A percentile compares a stretch with the other conserved stretches of the same genome.
These are phyloP conservation scores for Calonectria honghensis DNA, from an alignment of 2,329 filamentous ascomycete species.

Conservation along the genomic window DNA sequence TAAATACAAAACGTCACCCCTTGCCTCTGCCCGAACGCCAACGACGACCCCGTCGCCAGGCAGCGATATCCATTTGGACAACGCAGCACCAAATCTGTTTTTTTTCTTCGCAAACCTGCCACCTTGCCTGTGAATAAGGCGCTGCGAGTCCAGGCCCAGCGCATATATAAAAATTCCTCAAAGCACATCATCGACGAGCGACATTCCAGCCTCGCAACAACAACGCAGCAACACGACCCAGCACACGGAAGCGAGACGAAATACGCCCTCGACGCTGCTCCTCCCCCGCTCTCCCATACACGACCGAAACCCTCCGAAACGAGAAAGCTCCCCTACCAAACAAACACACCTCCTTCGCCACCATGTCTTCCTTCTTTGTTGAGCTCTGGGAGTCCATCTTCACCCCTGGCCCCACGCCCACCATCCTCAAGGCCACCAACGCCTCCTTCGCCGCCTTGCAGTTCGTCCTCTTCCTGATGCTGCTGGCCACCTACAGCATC, in stretches of 20 bases:
- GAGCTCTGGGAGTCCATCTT: conserved; percentile 95
- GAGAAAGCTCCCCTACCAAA: conserved; percentile 23
- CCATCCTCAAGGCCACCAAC: conserved; percentile 92
- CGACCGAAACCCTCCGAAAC: conserved; percentile 1
- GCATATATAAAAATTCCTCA: conserved; percentile 19
- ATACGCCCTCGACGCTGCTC: not conserved
- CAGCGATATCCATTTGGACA: conserved; percentile 26
- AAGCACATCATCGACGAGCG: not conserved
- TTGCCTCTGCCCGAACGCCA: conserved; percentile 18
- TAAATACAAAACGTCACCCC: conserved; percentile 31
- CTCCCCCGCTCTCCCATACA: not conserved
- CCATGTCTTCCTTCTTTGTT: conserved; percentile 78
- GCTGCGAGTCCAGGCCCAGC: conserved; percentile 4
- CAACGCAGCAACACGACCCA: not conserved
- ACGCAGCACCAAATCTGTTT: conserved; percentile 7
- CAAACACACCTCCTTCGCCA: conserved; percentile 26
- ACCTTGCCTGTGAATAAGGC: conserved; percentile 1
- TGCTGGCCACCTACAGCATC: conserved; percentile 88
- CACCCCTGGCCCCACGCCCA: conserved; percentile 91
- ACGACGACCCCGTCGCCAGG: conserved; percentile 26
- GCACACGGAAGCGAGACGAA: conserved; percentile 1
- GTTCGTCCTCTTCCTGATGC: conserved; percentile 82
- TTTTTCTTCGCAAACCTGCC: not conserved
- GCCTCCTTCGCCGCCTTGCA: conserved; percentile 91
- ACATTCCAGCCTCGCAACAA: conserved; percentile 24